Evolutionary conservation across 2,329 filamentous ascomycete genomes (phyloP), one percentile per base, ranked within the genome.

Genomic region (Fusarium napiforme): DNA sequence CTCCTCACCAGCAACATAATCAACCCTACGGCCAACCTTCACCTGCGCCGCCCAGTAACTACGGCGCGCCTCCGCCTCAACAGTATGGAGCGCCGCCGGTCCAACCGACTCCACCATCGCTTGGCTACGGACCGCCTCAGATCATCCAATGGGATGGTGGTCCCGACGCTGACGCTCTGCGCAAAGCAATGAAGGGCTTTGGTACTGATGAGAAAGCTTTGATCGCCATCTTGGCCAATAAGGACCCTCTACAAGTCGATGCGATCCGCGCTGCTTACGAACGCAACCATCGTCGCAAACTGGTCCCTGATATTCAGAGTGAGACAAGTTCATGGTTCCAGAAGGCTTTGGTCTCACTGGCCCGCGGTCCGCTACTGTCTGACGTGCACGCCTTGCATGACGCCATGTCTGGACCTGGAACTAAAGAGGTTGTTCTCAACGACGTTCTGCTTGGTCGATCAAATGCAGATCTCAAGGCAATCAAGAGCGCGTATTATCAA

Each of bases 131-230:
- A 6, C 87, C 92, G 0, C 89, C 90, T 18, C 92, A 93, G 77
- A 85, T 89, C 50, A 92, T 93, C 47, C 86, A 89, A 36, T 92
- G 87, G 86, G 91, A 97, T 72, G 92, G 90, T 53, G 87, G 84
- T 7, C 84, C 85, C 18, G 91, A 96, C 75, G 93, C 94, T 0
- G 89, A 94, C 64, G 89, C 86, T 8, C 85, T 97, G 28, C 90
- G 94, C 60, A 88, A 88, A 75, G 94, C 96, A 5, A 97, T 98
- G 94, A 97, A 97, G 82, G 95, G 95, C 0, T 93, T 97, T 71
- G 96, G 95, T 39, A 98, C 95, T 0, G 91, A 98, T 78, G 95
- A 98, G 81, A 92, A 91, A 77, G 82, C 88, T 1, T 84, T 98
- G 21, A 95, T 97, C 72, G 84, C 86, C 5, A 84, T 92, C 7